Percentiles rank a stretch among this genome's conserved stretches.
These are phyloP conservation scores for Aspergillus jensenii DNA, from an alignment of 2,329 filamentous ascomycete species.

Conservation along the genomic window DNA sequence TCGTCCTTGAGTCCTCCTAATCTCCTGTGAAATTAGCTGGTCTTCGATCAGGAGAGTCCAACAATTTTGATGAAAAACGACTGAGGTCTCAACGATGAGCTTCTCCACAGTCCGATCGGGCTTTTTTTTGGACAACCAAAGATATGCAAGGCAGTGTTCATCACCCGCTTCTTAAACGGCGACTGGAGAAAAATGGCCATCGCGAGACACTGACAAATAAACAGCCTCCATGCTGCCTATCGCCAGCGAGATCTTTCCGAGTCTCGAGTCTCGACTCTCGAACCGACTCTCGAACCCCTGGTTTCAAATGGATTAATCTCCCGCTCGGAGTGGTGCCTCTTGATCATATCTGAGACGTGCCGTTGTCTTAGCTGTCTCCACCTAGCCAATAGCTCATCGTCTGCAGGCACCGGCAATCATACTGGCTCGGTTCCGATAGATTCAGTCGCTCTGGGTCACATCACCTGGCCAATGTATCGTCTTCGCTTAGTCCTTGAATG, in stretches of 20 bases:
- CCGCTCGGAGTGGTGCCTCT: slow-evolving; percentile 6
- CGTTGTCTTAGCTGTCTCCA: slow-evolving; percentile 16
- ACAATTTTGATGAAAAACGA: neutral
- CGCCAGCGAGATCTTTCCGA: slow-evolving; percentile 2
- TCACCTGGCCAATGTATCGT: slow-evolving; percentile 11
- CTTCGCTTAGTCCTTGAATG: slow-evolving; percentile 7
- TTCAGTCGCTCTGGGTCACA: slow-evolving; percentile 9
- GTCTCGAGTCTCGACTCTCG: neutral
- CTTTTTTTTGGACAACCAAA: no score
- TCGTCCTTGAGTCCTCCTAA: neutral
- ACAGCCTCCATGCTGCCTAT: neutral
- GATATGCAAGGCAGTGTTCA: neutral
- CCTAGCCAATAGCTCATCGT: slow-evolving; percentile 13
- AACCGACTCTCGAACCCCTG: slow-evolving; percentile 6
- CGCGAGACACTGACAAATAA: neutral
- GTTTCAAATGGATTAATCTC: slow-evolving; percentile 23
- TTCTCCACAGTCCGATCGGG: neutral
- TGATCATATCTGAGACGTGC: slow-evolving; percentile 24
- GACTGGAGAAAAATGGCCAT: neutral
- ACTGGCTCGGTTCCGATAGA: slow-evolving; percentile 2
- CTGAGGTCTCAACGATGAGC: neutral
- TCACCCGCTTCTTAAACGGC: neutral
- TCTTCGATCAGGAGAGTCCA: neutral
- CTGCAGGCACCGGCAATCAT: neutral
- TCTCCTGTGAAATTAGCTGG: neutral